A percentile compares a stretch with the other conserved stretches of the same genome.
Evolutionary conservation across 192 early-diverging fungal genomes (phyloP).

Genomic region (Umbelopsis isabellina): DNA sequence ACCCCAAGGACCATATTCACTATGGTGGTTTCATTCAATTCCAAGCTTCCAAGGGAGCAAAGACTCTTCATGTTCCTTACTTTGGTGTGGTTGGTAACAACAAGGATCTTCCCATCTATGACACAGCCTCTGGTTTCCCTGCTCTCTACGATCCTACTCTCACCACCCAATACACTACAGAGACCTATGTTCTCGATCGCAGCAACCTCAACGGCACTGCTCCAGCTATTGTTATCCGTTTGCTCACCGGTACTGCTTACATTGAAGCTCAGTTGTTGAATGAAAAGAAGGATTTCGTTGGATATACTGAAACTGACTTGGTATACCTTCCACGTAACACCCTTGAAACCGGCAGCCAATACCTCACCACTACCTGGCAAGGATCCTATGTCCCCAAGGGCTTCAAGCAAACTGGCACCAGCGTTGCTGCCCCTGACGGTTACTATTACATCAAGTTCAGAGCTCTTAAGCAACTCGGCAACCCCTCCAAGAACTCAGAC

Average conservation of each 20-base stretch:
- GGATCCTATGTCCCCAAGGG: slow-evolving; percentile 25
- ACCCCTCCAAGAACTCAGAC: slow-evolving; percentile 29
- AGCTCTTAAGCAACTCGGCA: slow-evolving; percentile 36
- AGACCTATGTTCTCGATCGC: slow-evolving; percentile 23
- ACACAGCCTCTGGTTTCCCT: slow-evolving; percentile 24
- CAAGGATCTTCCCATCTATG: slow-evolving; percentile 46
- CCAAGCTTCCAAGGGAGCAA: slow-evolving; percentile 25
- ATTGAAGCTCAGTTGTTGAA: slow-evolving; percentile 29
- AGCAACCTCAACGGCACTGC: not conserved
- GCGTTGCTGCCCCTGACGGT: slow-evolving; percentile 25
- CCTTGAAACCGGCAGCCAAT: not conserved
- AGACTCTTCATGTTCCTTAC: slow-evolving; percentile 48
- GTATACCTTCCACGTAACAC: slow-evolving; percentile 29
- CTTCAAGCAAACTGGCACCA: not conserved
- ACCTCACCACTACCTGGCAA: slow-evolving; percentile 27
- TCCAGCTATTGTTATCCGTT: slow-evolving; percentile 18
- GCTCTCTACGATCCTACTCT: not conserved
- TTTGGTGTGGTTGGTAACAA: slow-evolving; percentile 47
- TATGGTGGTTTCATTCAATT: slow-evolving; percentile 53
- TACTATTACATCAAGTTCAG: slow-evolving; percentile 27
- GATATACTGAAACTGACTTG: slow-evolving; percentile 19
- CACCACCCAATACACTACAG: slow-evolving; percentile 1
- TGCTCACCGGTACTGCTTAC: slow-evolving; percentile 32
- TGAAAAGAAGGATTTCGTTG: slow-evolving; percentile 23
- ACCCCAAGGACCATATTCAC: slow-evolving; percentile 36